Evolutionary conservation across 2,329 filamentous ascomycete genomes (phyloP).

Genomic region (Pseudofabraea citricarpa): DNA sequence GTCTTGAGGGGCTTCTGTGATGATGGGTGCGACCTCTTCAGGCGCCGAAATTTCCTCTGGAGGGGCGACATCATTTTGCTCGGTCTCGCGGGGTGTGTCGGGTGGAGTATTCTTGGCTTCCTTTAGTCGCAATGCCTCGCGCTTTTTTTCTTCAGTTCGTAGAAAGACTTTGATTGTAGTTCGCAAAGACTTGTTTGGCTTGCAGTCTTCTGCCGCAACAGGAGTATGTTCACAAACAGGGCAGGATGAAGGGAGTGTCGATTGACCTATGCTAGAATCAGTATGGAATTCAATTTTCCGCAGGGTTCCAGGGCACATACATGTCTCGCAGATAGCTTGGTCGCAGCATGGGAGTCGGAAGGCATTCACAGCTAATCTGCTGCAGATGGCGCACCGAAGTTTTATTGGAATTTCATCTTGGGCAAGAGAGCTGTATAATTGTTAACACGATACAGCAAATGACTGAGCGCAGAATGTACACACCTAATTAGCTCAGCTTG

Average conservation of each 20-base stretch:
- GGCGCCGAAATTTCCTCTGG: constrained; percentile 6
- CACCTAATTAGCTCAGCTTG: constrained; percentile 30
- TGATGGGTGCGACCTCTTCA: constrained; percentile 1
- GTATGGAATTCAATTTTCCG: no score
- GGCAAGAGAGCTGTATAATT: constrained; percentile 22
- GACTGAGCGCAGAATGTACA: constrained; percentile 2
- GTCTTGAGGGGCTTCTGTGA: constrained; percentile 8
- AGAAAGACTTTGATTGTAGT: constrained; percentile 90
- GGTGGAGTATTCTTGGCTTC: constrained; percentile 33
- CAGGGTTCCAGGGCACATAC: no score
- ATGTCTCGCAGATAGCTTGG: constrained; percentile 86
- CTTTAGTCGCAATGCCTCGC: constrained; percentile 55
- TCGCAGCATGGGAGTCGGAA: constrained; percentile 93
- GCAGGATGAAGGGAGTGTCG: constrained; percentile 71
- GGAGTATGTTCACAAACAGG: constrained; percentile 92
- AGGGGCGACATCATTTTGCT: constrained; percentile 14
- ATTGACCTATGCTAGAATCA: constrained; percentile 55
- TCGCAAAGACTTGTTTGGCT: constrained; percentile 82
- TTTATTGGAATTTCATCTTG: constrained; percentile 88
- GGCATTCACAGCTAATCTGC: constrained; percentile 83
- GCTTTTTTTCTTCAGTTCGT: constrained; percentile 86
- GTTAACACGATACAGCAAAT: neutral
- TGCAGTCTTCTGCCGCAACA: constrained; percentile 80
- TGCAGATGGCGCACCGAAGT: constrained; percentile 90
- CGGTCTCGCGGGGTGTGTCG: constrained; percentile 18